Evolutionary conservation across 768 basidiomycete species (phyloP).

Genomic region (Hirschioporus abietinus): DNA sequence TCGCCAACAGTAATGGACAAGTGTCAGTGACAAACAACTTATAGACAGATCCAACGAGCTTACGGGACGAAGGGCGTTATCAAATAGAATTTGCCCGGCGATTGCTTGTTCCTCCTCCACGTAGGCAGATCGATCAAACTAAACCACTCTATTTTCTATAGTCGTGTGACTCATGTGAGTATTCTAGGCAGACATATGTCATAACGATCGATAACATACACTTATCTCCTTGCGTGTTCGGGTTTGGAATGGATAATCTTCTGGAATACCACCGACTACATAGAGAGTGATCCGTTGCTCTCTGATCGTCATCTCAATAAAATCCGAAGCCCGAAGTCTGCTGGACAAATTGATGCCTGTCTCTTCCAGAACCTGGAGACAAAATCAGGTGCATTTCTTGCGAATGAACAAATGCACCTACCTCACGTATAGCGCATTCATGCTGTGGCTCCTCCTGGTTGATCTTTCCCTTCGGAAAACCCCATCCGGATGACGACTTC

Average conservation of each 20-base stretch:
- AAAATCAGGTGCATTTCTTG: slow-evolving; percentile 6
- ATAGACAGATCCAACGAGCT: slow-evolving; percentile 17
- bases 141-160: slow-evolving; percentile 96
- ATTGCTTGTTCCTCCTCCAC: slow-evolving; percentile 75
- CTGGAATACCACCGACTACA: slow-evolving; percentile 83
- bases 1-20: slow-evolving; percentile 18
- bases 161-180: not conserved
- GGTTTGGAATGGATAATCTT: slow-evolving; percentile 86
- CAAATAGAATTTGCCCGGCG: slow-evolving; percentile 83
- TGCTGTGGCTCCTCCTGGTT: slow-evolving; percentile 85
- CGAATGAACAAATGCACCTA: slow-evolving; percentile 29
- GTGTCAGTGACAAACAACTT: slow-evolving; percentile 11
- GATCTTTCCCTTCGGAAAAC: slow-evolving; percentile 99
- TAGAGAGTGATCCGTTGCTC: slow-evolving; percentile 90
- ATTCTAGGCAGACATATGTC: slow-evolving; percentile 15
- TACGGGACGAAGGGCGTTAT: slow-evolving; percentile 92
- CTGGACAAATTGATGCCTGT: slow-evolving; percentile 87
- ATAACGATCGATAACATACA: slow-evolving; percentile 41
- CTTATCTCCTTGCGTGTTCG: slow-evolving; percentile 98
- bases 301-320: slow-evolving; percentile 80
- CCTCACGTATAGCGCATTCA: slow-evolving; percentile 89
- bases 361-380: slow-evolving; percentile 83
- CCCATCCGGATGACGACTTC: slow-evolving; percentile 96
- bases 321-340: slow-evolving; percentile 58
- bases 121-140: slow-evolving; percentile 83